These are phyloP conservation scores for Pythium grandisporangium DNA, from an alignment of 352 stramenopile species.

Conservation along the genomic window DNA sequence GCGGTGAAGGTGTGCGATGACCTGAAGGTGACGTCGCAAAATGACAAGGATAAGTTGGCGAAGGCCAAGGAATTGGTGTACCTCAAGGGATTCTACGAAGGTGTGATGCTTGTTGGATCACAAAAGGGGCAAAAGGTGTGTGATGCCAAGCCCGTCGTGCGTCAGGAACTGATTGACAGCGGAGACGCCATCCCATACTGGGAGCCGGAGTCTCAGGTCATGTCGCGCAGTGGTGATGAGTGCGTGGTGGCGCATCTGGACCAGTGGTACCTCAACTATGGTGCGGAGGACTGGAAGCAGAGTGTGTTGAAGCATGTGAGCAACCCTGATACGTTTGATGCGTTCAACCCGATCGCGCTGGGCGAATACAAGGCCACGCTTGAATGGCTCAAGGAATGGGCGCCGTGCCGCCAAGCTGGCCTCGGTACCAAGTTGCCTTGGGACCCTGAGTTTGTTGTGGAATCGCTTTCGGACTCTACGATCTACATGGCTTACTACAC, in stretches of 20 bases:
- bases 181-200: slow-evolving; percentile 96
- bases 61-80: slow-evolving; percentile 98
- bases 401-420: slow-evolving; percentile 96
- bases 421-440: slow-evolving; percentile 96
- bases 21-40: slow-evolving; percentile 97
- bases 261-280: slow-evolving; percentile 99
- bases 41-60: slow-evolving; percentile 98
- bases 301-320: slow-evolving; percentile 93
- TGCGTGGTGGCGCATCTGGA: slow-evolving; percentile 99
- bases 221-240: slow-evolving; percentile 96
- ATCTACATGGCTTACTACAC: slow-evolving; percentile 99
- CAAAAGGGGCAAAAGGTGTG: slow-evolving; percentile 96
- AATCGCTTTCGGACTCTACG: slow-evolving; percentile 98
- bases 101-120: slow-evolving; percentile 96
- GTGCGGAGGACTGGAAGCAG: slow-evolving; percentile 97
- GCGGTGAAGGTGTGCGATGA: slow-evolving; percentile 96
- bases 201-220: slow-evolving; percentile 97
- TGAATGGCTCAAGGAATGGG: slow-evolving; percentile 99
- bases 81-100: slow-evolving; percentile 99
- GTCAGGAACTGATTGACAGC: slow-evolving; percentile 94
- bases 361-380: slow-evolving; percentile 96
- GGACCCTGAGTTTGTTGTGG: slow-evolving; percentile 98
- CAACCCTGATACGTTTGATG: slow-evolving; percentile 88
- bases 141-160: slow-evolving; percentile 96
- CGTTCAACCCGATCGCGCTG: slow-evolving; percentile 90